Evolutionary conservation across 2,329 filamentous ascomycete genomes (phyloP).

Genomic region (Didymella segeticola): DNA sequence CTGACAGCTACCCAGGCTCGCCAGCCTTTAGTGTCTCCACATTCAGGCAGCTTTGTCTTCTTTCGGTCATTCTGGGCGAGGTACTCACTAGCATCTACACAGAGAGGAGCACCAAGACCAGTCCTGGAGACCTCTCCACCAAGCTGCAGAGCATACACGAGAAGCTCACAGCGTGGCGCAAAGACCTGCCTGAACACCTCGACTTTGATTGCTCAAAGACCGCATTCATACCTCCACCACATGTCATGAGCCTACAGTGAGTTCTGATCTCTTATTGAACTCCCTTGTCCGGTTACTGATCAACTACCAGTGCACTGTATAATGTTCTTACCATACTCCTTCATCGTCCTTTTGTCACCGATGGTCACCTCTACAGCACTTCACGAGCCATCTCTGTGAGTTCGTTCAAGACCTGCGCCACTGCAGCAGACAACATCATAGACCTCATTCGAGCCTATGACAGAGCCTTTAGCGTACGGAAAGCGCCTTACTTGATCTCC

Average conservation of each 20-base stretch:
- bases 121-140: conserved; percentile 44
- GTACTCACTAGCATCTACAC: conserved; percentile 48
- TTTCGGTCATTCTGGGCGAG: conserved; percentile 57
- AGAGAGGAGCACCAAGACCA: conserved; percentile 46
- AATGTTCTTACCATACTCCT: conserved; percentile 61
- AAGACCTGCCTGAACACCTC: conserved; percentile 53
- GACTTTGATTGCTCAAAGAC: conserved; percentile 43
- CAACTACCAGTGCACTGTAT: conserved; percentile 51
- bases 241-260: conserved; percentile 35
- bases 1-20: conserved; percentile 35
- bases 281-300: background rate
- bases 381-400: conserved; percentile 50
- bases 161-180: conserved; percentile 54
- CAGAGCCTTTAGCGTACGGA: conserved; percentile 52
- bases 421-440: conserved; percentile 56
- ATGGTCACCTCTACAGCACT: conserved; percentile 56
- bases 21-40: conserved; percentile 55
- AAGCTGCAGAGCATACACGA: conserved; percentile 49
- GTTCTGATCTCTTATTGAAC: background rate
- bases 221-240: conserved; percentile 46
- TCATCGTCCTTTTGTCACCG: conserved; percentile 60
- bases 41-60: conserved; percentile 51
- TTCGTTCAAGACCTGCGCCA: conserved; percentile 54
- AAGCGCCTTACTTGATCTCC: conserved; percentile 61
- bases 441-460: conserved; percentile 56